These are phyloP conservation scores for Geranium rotundifolium DNA, from an alignment of 345 rosid species.

Conservation along the genomic window DNA sequence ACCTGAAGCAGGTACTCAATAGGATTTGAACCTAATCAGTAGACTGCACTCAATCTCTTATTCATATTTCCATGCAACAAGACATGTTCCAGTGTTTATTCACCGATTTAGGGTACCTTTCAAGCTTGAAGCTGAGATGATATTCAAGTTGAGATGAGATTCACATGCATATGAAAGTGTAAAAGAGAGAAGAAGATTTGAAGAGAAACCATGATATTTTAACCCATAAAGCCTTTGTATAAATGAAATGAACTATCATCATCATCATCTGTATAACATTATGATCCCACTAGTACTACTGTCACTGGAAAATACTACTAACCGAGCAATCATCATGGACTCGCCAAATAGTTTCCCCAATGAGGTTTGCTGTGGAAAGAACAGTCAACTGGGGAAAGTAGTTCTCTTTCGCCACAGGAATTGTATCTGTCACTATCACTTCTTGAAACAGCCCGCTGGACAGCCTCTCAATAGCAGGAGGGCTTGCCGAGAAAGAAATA, in stretches of 20 bases:
- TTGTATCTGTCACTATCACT: slow-evolving; percentile 88
- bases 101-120: no score
- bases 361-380: slow-evolving; percentile 88
- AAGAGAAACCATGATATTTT: not conserved
- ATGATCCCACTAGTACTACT: not conserved
- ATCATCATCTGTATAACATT: not conserved
- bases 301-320: slow-evolving; percentile 35
- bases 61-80: no score
- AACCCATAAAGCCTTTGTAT: not conserved
- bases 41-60: no score
- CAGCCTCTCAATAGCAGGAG: slow-evolving; percentile 88
- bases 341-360: slow-evolving; percentile 95
- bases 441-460: slow-evolving; percentile 93
- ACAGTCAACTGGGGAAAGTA: slow-evolving; percentile 87
- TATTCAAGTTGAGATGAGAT: no score
- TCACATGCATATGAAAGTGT: no score
- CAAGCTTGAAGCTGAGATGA: no score
- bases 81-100: no score
- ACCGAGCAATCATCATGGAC: slow-evolving; percentile 93
- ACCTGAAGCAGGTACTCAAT: no score
- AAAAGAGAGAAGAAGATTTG: no score
- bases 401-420: slow-evolving; percentile 70
- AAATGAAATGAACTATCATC: not conserved
- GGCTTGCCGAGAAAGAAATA: slow-evolving; percentile 29
- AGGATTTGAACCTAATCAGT: no score